Conservation (phyloP, 1,284 basidiomycete species). For the Sphagnurus paluster region DNA sequence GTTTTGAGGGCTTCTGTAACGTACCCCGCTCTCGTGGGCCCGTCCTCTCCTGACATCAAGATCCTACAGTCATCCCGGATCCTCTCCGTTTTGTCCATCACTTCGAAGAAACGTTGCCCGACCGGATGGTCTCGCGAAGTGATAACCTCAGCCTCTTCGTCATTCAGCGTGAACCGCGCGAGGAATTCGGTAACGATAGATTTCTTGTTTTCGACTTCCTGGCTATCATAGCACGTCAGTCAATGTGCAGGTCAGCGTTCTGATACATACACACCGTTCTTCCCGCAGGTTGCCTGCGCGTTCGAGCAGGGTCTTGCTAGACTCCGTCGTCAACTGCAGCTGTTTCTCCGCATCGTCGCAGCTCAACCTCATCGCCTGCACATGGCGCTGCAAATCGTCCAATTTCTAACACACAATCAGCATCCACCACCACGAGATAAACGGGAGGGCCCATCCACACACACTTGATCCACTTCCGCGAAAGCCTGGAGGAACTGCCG, state of each 20-base stretch:
- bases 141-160: conserved; percentile 73
- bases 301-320: conserved; percentile 84
- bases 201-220: conserved; percentile 68
- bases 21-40: conserved; percentile 80
- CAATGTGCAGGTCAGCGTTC: not conserved
- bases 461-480: conserved; percentile 83
- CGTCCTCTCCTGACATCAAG: conserved; percentile 85
- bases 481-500: conserved; percentile 81
- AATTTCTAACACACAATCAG: conserved; percentile 63
- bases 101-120: conserved; percentile 72
- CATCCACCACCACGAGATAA: too few relatives aligned
- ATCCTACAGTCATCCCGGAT: conserved; percentile 87
- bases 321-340: conserved; percentile 73
- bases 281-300: conserved; percentile 81
- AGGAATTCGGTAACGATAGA: conserved; percentile 83
- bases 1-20: conserved; percentile 24
- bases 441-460: conserved; percentile 28
- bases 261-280: conserved; percentile 62
- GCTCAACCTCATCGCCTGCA: conserved; percentile 75
- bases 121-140: conserved; percentile 79
- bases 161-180: conserved; percentile 78
- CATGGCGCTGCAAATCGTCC: conserved; percentile 71
- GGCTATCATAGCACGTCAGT: conserved; percentile 44
- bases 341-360: conserved; percentile 85
- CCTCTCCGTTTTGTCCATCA: conserved; percentile 83